Evolutionary conservation across 306 rosid genomes (phyloP).

Genomic region (Gillenia trifoliata): DNA sequence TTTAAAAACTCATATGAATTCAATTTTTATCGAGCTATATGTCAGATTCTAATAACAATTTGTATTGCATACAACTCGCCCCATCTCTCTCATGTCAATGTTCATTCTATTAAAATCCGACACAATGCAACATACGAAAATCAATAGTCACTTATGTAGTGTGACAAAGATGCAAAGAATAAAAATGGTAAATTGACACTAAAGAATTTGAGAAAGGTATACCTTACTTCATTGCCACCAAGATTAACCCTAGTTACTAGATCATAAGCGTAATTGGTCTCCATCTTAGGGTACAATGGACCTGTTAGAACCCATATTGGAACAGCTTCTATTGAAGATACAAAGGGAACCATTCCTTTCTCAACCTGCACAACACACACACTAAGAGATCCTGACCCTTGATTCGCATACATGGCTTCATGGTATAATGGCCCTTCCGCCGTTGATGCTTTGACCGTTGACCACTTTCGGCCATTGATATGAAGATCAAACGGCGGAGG

Average conservation of each 20-base stretch:
- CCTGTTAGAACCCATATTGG: background rate
- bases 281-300: constrained; percentile 2
- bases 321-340: constrained; percentile 13
- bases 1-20: background rate
- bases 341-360: background rate
- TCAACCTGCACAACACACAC: constrained; percentile 1
- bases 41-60: background rate
- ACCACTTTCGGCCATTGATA: background rate
- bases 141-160: background rate
- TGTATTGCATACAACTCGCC: background rate
- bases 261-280: background rate
- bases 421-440: constrained; percentile 1
- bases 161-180: background rate
- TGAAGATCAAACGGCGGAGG: constrained; percentile 10
- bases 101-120: too few relatives aligned
- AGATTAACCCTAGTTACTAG: background rate
- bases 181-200: background rate
- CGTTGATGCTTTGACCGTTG: constrained; percentile 6
- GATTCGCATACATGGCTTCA: constrained; percentile 2
- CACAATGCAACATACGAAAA: background rate
- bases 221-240: constrained; percentile 10
- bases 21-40: too few relatives aligned
- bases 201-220: background rate
- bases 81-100: background rate
- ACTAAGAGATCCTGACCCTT: background rate